These are phyloP conservation scores for Pseudogymnoascus sp. DNA, from an alignment of 2,329 filamentous ascomycete species.

Conservation along the genomic window DNA sequence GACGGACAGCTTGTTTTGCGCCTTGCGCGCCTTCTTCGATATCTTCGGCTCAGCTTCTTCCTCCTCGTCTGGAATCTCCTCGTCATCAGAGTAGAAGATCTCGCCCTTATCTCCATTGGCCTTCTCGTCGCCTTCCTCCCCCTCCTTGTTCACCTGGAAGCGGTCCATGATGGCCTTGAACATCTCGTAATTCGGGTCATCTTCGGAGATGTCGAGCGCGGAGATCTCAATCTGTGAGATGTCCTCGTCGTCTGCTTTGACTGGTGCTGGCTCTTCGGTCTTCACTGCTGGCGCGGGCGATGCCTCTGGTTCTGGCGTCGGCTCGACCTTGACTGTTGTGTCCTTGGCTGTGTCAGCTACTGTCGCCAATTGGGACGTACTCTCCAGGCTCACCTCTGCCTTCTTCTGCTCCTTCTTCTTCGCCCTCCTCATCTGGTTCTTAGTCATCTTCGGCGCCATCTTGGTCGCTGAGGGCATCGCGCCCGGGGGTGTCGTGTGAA, in stretches of 20 bases:
- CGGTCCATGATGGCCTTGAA: slow-evolving; percentile 76
- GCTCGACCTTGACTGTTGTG: slow-evolving; percentile 25
- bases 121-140: slow-evolving; percentile 54
- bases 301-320: slow-evolving; percentile 22
- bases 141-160: slow-evolving; percentile 59
- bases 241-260: slow-evolving; percentile 26
- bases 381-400: slow-evolving; percentile 38
- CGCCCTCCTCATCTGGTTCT: slow-evolving; percentile 86
- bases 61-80: slow-evolving; percentile 78
- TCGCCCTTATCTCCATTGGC: slow-evolving; percentile 71
- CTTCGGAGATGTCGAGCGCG: slow-evolving; percentile 45
- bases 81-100: slow-evolving; percentile 73
- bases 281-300: slow-evolving; percentile 20
- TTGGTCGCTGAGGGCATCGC: slow-evolving; percentile 26
- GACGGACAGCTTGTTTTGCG: slow-evolving; percentile 83
- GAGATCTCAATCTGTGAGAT: slow-evolving; percentile 34
- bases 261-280: slow-evolving; percentile 30
- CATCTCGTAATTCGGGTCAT: slow-evolving; percentile 72
- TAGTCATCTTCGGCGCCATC: slow-evolving; percentile 49
- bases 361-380: neutral
- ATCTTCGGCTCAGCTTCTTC: slow-evolving; percentile 65
- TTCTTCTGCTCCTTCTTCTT: slow-evolving; percentile 92
- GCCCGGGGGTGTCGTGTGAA: slow-evolving; percentile 11
- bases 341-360: slow-evolving; percentile 15
- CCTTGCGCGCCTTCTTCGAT: slow-evolving; percentile 92